A percentile compares a stretch with the other conserved stretches of the same genome.
Evolutionary conservation across 768 basidiomycete genomes (phyloP).

Genomic region (Pleurotus pulmonarius): DNA sequence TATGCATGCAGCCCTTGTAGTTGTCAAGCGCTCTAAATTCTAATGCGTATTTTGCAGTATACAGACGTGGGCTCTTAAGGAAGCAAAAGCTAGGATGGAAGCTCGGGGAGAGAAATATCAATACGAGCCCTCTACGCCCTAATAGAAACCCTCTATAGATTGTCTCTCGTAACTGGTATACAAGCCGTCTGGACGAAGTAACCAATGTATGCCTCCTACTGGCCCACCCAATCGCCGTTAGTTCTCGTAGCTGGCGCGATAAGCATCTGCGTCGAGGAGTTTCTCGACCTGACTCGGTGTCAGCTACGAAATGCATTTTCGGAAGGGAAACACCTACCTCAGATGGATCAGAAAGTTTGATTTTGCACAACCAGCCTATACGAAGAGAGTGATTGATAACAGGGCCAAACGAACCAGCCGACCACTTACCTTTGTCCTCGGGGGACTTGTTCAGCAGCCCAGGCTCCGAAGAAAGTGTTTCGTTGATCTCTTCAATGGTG

Average conservation of each 20-base stretch:
- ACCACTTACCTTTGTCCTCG: slow-evolving; percentile 65
- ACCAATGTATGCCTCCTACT: not conserved
- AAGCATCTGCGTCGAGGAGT: slow-evolving; percentile 75
- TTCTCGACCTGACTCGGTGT: slow-evolving; percentile 49
- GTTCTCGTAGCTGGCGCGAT: slow-evolving; percentile 42
- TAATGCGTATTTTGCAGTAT: slow-evolving; percentile 47
- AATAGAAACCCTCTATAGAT: slow-evolving; percentile 15
- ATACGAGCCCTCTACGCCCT: slow-evolving; percentile 58
- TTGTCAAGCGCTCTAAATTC: not conserved
- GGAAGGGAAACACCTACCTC: slow-evolving; percentile 50
- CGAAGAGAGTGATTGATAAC: not conserved
- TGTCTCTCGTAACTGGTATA: not conserved
- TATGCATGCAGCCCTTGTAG: slow-evolving; percentile 29
- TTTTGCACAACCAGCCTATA: slow-evolving; percentile 94
- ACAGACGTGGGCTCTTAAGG: slow-evolving; percentile 87
- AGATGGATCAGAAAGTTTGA: slow-evolving; percentile 69
- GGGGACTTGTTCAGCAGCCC: slow-evolving; percentile 86
- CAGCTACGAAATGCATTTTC: not conserved
- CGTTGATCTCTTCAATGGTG: slow-evolving; percentile 75
- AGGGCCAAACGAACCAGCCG: slow-evolving; percentile 11
- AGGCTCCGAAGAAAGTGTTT: slow-evolving; percentile 60
- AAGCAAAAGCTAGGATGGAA: slow-evolving; percentile 89
- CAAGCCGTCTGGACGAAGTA: not conserved
- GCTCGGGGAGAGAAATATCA: slow-evolving; percentile 88
- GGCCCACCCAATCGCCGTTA: slow-evolving; percentile 10